These are phyloP conservation scores for Candida bentonensis DNA, from an alignment of 805 yeast species.

Conservation along the genomic window DNA sequence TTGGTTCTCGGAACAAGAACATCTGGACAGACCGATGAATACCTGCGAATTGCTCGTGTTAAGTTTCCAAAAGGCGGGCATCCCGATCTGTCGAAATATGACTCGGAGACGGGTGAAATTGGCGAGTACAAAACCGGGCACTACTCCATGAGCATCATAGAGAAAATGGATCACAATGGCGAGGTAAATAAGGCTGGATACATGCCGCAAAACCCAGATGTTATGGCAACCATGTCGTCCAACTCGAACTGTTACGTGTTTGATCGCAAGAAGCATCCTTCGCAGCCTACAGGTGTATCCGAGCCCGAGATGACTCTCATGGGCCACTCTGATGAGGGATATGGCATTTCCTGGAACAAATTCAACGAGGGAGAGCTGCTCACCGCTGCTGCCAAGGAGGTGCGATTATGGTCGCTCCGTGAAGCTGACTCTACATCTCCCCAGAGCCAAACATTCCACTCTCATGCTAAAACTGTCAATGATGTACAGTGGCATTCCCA, in stretches of 20 bases:
- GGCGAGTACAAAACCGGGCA: conserved; percentile 21
- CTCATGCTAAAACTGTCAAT: conserved; percentile 43
- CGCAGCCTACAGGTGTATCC: conserved; percentile 25
- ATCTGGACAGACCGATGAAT: conserved; percentile 40
- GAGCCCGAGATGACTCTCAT: conserved; percentile 40
- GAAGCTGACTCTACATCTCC: conserved; percentile 19
- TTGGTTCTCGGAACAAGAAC: conserved; percentile 53
- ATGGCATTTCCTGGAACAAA: conserved; percentile 65
- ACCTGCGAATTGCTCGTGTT: conserved; percentile 25
- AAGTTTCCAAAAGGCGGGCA: conserved; percentile 13
- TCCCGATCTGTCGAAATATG: conserved; percentile 24
- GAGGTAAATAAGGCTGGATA: conserved; percentile 61
- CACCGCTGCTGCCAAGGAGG: conserved; percentile 40
- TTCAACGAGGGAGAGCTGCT: conserved; percentile 45
- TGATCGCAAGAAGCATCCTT: conserved; percentile 74
- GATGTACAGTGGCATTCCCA: conserved; percentile 55
- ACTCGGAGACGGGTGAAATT: conserved; percentile 23
- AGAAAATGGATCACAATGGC: conserved; percentile 52
- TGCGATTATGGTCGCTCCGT: conserved; percentile 56
- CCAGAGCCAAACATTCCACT: conserved; percentile 16
- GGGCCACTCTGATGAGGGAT: conserved; percentile 30
- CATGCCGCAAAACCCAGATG: conserved; percentile 79
- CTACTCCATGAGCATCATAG: conserved; percentile 29
- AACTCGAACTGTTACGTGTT: conserved; percentile 52
- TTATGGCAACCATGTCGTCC: conserved; percentile 58